These are phyloP conservation scores for Solanum aculeatissimum DNA, from an alignment of 305 asterid species.

Conservation along the genomic window DNA sequence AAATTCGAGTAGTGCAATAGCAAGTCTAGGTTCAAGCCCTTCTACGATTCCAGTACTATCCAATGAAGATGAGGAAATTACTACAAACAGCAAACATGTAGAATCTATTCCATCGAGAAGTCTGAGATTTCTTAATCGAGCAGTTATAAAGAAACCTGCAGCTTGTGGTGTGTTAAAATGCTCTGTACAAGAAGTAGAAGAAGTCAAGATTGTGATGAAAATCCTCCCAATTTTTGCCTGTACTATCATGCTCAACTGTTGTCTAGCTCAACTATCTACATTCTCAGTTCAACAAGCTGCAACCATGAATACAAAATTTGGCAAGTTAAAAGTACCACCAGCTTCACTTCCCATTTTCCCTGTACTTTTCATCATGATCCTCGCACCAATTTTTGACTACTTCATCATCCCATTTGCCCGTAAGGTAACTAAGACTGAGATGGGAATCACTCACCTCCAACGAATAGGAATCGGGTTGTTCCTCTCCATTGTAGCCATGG, in stretches of 20 bases:
- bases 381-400: slow-evolving; percentile 68
- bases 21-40: slow-evolving; percentile 52
- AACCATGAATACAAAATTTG: slow-evolving; percentile 70
- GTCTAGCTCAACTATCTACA: slow-evolving; percentile 88
- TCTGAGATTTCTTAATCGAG: slow-evolving; percentile 59
- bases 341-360: slow-evolving; percentile 90
- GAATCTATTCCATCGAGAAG: slow-evolving; percentile 36
- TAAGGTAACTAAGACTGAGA: slow-evolving; percentile 40
- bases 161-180: slow-evolving; percentile 27
- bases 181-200: slow-evolving; percentile 64
- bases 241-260: slow-evolving; percentile 78
- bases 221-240: slow-evolving; percentile 78
- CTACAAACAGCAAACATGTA: not conserved
- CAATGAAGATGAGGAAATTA: slow-evolving; percentile 9
- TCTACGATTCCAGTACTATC: slow-evolving; percentile 25
- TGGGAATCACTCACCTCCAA: slow-evolving; percentile 64
- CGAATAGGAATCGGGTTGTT: slow-evolving; percentile 63
- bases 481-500: slow-evolving; percentile 67
- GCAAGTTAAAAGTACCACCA: slow-evolving; percentile 65
- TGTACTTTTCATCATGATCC: slow-evolving; percentile 61
- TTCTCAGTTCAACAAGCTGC: slow-evolving; percentile 96
- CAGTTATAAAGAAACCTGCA: slow-evolving; percentile 30
- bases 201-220: slow-evolving; percentile 68
- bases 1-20: slow-evolving; percentile 52
- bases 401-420: slow-evolving; percentile 63